Percentiles rank a stretch among this genome's conserved stretches.
Evolutionary conservation across 2,329 filamentous ascomycete species (phyloP).

Genomic region (Ophiocordyceps camponoti-leonardi): DNA sequence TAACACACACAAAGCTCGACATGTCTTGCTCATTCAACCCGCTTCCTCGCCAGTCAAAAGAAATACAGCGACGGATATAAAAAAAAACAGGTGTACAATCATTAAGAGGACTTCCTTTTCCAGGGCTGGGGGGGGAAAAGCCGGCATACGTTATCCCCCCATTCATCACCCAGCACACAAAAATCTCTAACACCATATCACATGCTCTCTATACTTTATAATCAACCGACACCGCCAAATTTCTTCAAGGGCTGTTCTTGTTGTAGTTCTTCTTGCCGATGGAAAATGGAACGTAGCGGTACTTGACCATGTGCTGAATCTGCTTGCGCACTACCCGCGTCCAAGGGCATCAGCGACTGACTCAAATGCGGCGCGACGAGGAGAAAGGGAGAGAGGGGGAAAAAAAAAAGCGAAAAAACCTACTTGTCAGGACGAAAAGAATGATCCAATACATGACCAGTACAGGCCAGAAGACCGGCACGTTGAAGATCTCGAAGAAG

Average conservation of each 20-base stretch:
- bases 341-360: neutral
- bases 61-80: neutral
- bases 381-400: too few species aligned
- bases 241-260: slow-evolving; percentile 35
- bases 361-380: neutral
- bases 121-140: too few species aligned
- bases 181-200: neutral
- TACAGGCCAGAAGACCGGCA: slow-evolving; percentile 98
- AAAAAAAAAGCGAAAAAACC: slow-evolving; percentile 26
- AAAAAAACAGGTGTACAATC: neutral
- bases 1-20: neutral
- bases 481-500: slow-evolving; percentile 88
- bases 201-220: neutral
- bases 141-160: neutral
- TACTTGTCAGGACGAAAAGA: slow-evolving; percentile 87
- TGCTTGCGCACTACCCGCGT: slow-evolving; percentile 72
- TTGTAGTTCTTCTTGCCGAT: slow-evolving; percentile 75
- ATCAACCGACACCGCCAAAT: too few species aligned
- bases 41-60: neutral
- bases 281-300: slow-evolving; percentile 90
- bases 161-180: too few species aligned
- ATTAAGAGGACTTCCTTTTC: neutral
- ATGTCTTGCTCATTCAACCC: neutral
- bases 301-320: slow-evolving; percentile 99
- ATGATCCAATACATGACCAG: slow-evolving; percentile 98